Conservation (phyloP, 2,329 filamentous ascomycete genomes). For the Ophiostoma sp. region DNA sequence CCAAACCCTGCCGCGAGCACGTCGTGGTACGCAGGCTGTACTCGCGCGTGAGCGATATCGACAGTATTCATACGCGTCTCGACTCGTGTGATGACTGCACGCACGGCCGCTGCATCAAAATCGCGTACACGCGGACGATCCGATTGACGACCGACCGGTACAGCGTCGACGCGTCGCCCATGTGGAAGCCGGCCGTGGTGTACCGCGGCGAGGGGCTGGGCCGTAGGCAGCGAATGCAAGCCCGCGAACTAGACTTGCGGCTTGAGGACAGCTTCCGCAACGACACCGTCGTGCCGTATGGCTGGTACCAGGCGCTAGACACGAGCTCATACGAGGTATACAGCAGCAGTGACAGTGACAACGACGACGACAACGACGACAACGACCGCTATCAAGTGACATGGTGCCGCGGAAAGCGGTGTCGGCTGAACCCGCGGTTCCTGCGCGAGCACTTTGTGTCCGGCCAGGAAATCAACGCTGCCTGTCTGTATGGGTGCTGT, state of each 20-base stretch:
- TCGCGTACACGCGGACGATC: neutral
- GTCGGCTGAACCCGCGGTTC: neutral
- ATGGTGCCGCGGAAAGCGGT: neutral
- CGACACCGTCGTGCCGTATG: neutral
- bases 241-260: neutral
- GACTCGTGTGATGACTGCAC: constrained; percentile 13
- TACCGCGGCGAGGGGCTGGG: neutral
- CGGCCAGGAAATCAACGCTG: neutral
- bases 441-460: neutral
- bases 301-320: neutral
- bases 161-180: neutral
- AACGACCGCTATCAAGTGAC: neutral
- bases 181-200: neutral
- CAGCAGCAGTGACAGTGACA: neutral
- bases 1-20: neutral
- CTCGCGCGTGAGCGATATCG: neutral
- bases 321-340: neutral
- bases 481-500: neutral
- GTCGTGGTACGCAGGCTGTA: neutral
- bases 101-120: neutral
- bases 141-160: neutral
- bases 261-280: neutral
- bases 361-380: neutral
- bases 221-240: neutral
- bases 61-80: neutral